A percentile compares a stretch with the other conserved stretches of the same genome.
These are phyloP conservation scores for Spinacia oleracea DNA, from an alignment of 179 eudicot species.

Conservation along the genomic window DNA sequence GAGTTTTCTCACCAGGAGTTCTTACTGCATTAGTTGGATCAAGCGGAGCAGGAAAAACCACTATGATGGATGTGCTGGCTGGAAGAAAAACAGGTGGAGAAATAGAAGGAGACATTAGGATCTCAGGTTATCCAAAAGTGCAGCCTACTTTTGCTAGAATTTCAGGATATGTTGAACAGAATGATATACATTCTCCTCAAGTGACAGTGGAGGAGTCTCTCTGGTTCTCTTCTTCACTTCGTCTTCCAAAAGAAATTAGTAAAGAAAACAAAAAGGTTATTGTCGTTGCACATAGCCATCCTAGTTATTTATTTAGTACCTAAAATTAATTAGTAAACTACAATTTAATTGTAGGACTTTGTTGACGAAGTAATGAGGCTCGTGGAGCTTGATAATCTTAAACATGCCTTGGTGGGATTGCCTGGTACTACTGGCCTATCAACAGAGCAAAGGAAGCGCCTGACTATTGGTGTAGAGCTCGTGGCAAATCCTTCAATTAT, in stretches of 20 bases:
- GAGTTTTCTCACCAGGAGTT: conserved; percentile 91
- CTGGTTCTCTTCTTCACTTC: conserved; percentile 78
- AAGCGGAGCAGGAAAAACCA: conserved; percentile 98
- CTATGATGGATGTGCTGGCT: conserved; percentile 96
- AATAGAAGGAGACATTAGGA: conserved; percentile 85
- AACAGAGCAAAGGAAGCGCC: conserved; percentile 87
- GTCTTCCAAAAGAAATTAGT: conserved; percentile 68
- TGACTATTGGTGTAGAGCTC: conserved; percentile 95
- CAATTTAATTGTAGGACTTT: conserved; percentile 60
- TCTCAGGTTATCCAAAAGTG: conserved; percentile 83
- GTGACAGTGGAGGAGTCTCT: conserved; percentile 87
- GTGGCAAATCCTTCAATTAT: conserved; percentile 98
- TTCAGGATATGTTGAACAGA: conserved; percentile 92
- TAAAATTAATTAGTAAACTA: background rate
- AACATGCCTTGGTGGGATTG: conserved; percentile 87
- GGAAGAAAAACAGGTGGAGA: conserved; percentile 96
- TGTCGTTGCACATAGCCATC: background rate
- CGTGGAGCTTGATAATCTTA: conserved; percentile 74
- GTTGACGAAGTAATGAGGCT: conserved; percentile 87
- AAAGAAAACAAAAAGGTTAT: conserved; percentile 54
- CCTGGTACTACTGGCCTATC: conserved; percentile 82
- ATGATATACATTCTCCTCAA: conserved; percentile 94
- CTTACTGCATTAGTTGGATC: conserved; percentile 93
- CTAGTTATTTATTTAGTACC: background rate
- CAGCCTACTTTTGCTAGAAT: conserved; percentile 85